Evolutionary conservation across 2,329 filamentous ascomycete species (phyloP).

Genomic region (Colletotrichum tabaci): DNA sequence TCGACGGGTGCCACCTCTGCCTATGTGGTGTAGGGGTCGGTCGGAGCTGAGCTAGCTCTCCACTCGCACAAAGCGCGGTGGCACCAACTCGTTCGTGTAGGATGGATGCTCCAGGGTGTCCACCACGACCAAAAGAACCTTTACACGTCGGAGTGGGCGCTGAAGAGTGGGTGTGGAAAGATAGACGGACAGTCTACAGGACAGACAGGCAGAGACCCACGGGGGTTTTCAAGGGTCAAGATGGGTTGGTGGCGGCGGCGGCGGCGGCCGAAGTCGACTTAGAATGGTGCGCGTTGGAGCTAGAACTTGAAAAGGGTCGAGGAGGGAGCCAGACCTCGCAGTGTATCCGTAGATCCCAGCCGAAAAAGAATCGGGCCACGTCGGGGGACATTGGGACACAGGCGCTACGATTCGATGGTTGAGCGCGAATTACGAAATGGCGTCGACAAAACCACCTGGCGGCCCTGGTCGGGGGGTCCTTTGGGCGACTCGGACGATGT

Average conservation of each 20-base stretch:
- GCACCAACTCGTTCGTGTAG: constrained; percentile 24
- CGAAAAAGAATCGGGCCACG: not conserved
- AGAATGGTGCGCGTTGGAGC: constrained; percentile 5
- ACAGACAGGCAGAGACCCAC: not conserved
- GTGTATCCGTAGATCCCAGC: not conserved
- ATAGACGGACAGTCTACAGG: too few relatives aligned
- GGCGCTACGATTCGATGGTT: not conserved
- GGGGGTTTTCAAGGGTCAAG: constrained; percentile 18
- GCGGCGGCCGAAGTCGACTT: constrained; percentile 20
- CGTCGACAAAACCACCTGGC: not conserved
- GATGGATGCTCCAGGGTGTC: constrained; percentile 1
- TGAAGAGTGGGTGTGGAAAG: constrained; percentile 4
- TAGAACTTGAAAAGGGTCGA: not conserved
- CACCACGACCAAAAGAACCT: constrained; percentile 26
- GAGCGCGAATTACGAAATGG: constrained; percentile 24
- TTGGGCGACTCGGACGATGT: constrained; percentile 12
- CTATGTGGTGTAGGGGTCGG: constrained; percentile 9
- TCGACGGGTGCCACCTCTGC: constrained; percentile 14
- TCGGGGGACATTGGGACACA: not conserved
- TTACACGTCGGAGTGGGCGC: constrained; percentile 7
- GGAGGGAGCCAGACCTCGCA: not conserved
- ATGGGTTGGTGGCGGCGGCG: not conserved
- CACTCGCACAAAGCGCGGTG: constrained; percentile 6
- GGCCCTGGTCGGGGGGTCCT: not conserved
- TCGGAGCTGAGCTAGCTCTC: constrained; percentile 16